phyloP scores from a whole-genome alignment of 2,329 filamentous ascomycete genomes.

The Colletotrichum destructivum region DNA sequence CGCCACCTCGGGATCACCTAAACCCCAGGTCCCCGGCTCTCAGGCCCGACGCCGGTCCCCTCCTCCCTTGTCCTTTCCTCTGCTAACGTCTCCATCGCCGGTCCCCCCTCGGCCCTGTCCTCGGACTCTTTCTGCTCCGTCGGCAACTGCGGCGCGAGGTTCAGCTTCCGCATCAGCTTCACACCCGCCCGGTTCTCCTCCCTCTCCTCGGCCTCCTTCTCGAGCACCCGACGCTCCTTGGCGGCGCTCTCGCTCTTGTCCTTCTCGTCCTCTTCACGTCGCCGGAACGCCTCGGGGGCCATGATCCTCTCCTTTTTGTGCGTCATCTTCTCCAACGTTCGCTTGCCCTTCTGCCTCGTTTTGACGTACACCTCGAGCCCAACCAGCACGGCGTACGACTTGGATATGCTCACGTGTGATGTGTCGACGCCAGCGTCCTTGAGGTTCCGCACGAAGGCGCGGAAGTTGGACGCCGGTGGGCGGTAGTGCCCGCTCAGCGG shows the following conservation, averaged over 20 bases:
- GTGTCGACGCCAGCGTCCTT: slow-evolving; percentile 84
- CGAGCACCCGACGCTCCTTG: slow-evolving; percentile 62
- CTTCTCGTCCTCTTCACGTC: slow-evolving; percentile 70
- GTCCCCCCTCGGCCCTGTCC: slow-evolving; percentile 39
- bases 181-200: slow-evolving; percentile 46
- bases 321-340: slow-evolving; percentile 63
- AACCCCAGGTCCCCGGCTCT: background rate
- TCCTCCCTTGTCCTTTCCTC: slow-evolving; percentile 34
- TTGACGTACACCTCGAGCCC: slow-evolving; percentile 86
- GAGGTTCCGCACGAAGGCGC: slow-evolving; percentile 82
- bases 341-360: slow-evolving; percentile 76
- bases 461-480: slow-evolving; percentile 86
- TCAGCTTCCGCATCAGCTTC: slow-evolving; percentile 59
- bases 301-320: slow-evolving; percentile 72
- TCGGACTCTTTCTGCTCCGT: slow-evolving; percentile 45
- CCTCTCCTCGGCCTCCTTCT: slow-evolving; percentile 60
- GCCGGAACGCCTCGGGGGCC: slow-evolving; percentile 71
- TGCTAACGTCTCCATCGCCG: slow-evolving; percentile 31
- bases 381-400: slow-evolving; percentile 85
- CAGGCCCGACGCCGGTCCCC: background rate
- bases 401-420: slow-evolving; percentile 82
- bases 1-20: background rate
- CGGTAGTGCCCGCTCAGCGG: slow-evolving; percentile 86
- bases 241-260: slow-evolving; percentile 74
- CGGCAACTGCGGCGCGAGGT: slow-evolving; percentile 50